A percentile compares a stretch with the other conserved stretches of the same genome.
phyloP scores from a whole-genome alignment of 2,329 filamentous ascomycete genomes.

The Phyllosticta capitalensis region DNA sequence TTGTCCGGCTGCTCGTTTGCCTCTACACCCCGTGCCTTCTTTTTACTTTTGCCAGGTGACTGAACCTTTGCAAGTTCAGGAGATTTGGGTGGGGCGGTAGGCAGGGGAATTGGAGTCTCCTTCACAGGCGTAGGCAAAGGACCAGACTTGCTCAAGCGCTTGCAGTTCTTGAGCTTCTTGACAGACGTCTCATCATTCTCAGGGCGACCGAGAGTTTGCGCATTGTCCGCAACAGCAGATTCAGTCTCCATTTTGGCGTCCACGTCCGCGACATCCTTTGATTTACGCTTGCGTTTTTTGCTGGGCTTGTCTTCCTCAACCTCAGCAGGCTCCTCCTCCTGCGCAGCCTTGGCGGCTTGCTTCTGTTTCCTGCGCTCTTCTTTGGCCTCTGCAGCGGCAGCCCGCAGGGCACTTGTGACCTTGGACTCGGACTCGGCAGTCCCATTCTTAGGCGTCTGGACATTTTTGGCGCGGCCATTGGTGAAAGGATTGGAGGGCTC shows the following conservation, averaged over 20 bases:
- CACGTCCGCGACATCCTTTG: background rate
- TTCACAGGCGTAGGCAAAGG: background rate
- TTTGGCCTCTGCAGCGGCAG: background rate
- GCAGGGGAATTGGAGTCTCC: conserved; percentile 4
- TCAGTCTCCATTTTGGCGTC: background rate
- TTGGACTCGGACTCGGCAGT: background rate
- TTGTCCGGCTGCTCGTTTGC: background rate
- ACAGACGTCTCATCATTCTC: background rate
- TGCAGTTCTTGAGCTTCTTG: conserved; percentile 9
- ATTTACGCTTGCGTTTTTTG: conserved; percentile 9
- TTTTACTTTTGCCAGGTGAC: conserved; percentile 2
- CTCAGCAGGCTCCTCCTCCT: background rate
- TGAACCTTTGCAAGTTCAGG: background rate
- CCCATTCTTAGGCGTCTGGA: background rate
- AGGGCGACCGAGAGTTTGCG: background rate
- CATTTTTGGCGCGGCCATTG: background rate
- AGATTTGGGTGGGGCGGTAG: background rate
- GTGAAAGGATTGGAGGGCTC: background rate
- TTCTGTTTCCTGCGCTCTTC: conserved; percentile 3
- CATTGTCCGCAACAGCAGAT: background rate
- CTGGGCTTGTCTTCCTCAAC: background rate
- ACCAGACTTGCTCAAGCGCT: background rate
- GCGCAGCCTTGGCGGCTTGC: background rate
- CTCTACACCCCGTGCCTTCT: background rate
- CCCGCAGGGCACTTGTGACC: background rate